Conservation (phyloP, 2,329 filamentous ascomycete species). For the Neocatenulostroma microsporum region DNA sequence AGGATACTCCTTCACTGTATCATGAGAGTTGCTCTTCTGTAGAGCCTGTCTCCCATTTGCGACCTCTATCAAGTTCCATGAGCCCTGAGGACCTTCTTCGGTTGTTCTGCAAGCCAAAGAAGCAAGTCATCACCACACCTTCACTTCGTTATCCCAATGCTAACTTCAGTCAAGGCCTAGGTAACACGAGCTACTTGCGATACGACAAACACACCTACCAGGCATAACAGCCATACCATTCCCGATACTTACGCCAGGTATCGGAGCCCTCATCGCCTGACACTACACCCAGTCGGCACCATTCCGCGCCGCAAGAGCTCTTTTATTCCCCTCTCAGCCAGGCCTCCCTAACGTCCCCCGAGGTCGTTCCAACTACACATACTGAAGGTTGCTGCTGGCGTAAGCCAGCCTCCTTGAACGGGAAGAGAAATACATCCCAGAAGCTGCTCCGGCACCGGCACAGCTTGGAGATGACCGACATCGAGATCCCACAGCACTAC, state of each 20-base stretch:
- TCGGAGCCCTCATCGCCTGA: constrained; percentile 72
- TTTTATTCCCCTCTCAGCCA: constrained; percentile 71
- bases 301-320: constrained; percentile 82
- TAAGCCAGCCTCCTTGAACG: constrained; percentile 64
- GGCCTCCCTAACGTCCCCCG: constrained; percentile 81
- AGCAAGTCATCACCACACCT: constrained; percentile 51
- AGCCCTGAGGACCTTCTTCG: constrained; percentile 82
- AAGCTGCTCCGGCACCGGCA: constrained; percentile 3
- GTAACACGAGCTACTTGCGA: constrained; percentile 53
- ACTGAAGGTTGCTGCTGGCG: constrained; percentile 66
- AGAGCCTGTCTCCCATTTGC: constrained; percentile 6
- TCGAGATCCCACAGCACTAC: constrained; percentile 71
- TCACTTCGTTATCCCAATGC: constrained; percentile 15
- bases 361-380: constrained; percentile 50
- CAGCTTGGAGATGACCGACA: constrained; percentile 70
- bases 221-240: too few species aligned
- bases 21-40: constrained; percentile 5
- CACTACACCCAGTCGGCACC: constrained; percentile 57
- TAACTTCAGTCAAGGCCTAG: constrained; percentile 46
- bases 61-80: constrained; percentile 54
- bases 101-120: constrained; percentile 89
- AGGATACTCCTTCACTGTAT: too few species aligned
- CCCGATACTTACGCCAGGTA: constrained; percentile 77
- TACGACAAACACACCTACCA: constrained; percentile 22
- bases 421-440: constrained; percentile 37